Evolutionary conservation across 129 eudicot genomes (phyloP).

Genomic region (Solidago caesia): DNA sequence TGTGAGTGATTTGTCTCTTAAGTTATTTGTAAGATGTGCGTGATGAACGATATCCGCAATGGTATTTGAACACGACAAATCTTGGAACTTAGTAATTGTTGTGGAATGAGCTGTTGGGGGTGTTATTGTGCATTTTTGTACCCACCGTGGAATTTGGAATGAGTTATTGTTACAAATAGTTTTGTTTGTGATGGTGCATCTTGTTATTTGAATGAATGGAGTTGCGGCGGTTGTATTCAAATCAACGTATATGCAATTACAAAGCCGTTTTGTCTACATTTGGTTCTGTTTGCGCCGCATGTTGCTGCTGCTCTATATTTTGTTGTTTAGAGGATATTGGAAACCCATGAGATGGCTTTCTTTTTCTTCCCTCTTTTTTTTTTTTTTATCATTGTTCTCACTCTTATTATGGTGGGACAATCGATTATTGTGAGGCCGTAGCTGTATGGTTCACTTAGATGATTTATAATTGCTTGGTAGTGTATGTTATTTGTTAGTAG

Average conservation of each 20-base stretch:
- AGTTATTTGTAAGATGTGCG: not conserved
- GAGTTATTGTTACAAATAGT: not conserved
- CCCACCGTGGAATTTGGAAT: not conserved
- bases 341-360: not conserved
- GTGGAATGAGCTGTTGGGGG: slow-evolving; percentile 25
- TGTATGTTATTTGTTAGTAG: slow-evolving; percentile 13
- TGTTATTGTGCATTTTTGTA: not conserved
- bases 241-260: not conserved
- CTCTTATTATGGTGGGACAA: not conserved
- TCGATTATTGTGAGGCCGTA: not conserved
- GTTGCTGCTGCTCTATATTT: not conserved
- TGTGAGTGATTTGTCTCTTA: not conserved
- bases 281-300: not conserved
- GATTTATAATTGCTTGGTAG: slow-evolving; percentile 17
- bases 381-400: not conserved
- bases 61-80: slow-evolving; percentile 4
- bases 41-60: not conserved
- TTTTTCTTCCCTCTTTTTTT: not conserved
- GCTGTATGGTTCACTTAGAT: not conserved
- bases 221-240: not conserved
- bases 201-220: not conserved
- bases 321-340: slow-evolving; percentile 1
- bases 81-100: slow-evolving; percentile 9
- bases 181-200: slow-evolving; percentile 1
- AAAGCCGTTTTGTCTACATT: not conserved